Evolutionary conservation across 768 basidiomycete genomes (phyloP), one percentile per base, ranked within the genome.

Genomic region (Chalciporus chontae): DNA sequence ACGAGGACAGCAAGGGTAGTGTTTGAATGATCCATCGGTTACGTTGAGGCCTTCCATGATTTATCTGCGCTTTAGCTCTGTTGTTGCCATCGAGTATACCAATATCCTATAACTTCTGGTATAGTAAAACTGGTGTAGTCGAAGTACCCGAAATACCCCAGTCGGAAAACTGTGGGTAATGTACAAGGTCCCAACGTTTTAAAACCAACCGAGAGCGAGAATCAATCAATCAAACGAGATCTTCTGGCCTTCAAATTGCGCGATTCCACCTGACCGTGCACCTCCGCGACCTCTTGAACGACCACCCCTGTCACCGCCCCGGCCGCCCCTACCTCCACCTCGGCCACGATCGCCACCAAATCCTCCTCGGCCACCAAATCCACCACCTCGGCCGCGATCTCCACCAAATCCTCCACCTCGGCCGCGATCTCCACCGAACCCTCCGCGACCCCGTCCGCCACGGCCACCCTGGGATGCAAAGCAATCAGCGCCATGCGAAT

Each of bases 241-340:
- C 65, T 78, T 81, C 60, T 66, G 77, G 52, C 84, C 83, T 58
- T 77, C 77, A 21, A 72, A 73, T 3, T 68, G 61, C 29, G 75
- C 60, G 55, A 80, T 74, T 18, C 76, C 84, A 32, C 84, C 84
- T 21, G 73, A 75, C 52, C 84, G 74, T 23, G 72, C 62, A 38
- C 72, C 72, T 48, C 78, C 68, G 31, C 74, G 67, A n/a, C 67
- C 68, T 29, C 70, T 57, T 21, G 63, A 56, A 0, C 77, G 71
- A 19, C 73, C 73, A 42, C 75, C 78, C 43, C 71, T 63, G 18
- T 71, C 71, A 43, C 79, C 71, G 46, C 80, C 72, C 19, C 66
- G 59, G 15, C 79, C 74, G 7, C 74, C 67, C 40, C 74, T 69
- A 23, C 56, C 58, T 17, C 76, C 71, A 18, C 77, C 71, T 43